A percentile compares a stretch with the other conserved stretches of the same genome.
Conservation (phyloP, 2,329 filamentous ascomycete genomes). For the Orbilia ellipsospora region DNA sequence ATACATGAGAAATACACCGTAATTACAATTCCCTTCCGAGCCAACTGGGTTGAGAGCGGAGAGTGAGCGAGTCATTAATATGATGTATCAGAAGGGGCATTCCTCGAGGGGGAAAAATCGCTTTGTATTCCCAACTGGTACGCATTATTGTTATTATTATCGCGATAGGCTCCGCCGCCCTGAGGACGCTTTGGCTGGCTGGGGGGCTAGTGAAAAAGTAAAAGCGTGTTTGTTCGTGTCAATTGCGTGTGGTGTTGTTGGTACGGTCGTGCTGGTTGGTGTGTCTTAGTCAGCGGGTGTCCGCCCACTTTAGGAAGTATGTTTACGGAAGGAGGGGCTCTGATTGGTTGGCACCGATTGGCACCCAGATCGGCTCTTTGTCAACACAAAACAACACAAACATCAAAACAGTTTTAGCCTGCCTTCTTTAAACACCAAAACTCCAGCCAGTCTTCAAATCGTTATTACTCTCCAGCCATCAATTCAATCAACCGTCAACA, state of each 20-base stretch:
- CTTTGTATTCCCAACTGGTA: slow-evolving; percentile 49
- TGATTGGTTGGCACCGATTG: slow-evolving; percentile 41
- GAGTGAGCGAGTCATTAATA: slow-evolving; percentile 22
- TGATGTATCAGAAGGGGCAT: slow-evolving; percentile 7
- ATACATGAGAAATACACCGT: background rate
- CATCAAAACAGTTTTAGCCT: slow-evolving; percentile 47
- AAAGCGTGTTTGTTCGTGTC: slow-evolving; percentile 10
- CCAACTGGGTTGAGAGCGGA: background rate
- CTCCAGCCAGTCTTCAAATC: slow-evolving; percentile 33
- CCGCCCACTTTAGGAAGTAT: slow-evolving; percentile 32
- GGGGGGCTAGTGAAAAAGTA: background rate
- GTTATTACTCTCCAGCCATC: slow-evolving; percentile 49
- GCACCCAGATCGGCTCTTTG: slow-evolving; percentile 17
- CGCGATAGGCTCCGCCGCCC: slow-evolving; percentile 13
- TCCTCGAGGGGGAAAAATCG: background rate
- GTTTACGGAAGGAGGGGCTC: slow-evolving; percentile 11
- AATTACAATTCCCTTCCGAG: background rate
- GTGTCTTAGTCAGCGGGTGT: slow-evolving; percentile 48
- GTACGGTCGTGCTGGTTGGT: slow-evolving; percentile 39
- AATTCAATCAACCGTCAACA: slow-evolving; percentile 54
- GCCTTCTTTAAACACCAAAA: slow-evolving; percentile 39
- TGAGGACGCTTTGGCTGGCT: background rate
- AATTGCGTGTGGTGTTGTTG: background rate
- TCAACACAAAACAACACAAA: slow-evolving; percentile 47
- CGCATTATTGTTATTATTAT: slow-evolving; percentile 20